Base-by-base conservation (phyloP, 805 yeast species). In the Candida xiaguanensis region DNA sequence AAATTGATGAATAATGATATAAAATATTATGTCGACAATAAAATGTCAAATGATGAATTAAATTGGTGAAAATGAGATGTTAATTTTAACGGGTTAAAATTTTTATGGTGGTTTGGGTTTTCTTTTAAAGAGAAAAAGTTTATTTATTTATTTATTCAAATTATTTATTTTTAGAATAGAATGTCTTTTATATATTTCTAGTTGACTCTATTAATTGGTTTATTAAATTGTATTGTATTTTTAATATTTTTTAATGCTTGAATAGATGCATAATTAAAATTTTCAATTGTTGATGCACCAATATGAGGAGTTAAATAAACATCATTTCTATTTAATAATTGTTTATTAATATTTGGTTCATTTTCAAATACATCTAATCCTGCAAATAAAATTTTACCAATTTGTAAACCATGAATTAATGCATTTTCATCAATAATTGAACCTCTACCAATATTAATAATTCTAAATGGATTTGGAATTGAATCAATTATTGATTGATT, bases 371-470 rank as follows among this genome's bases (percentile, higher is more conserved):
- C 95, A 51, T 85, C 95, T 23, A 83, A 55, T 0, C 91, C 93
- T 7, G 81, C 86, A 52, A 80, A 75, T 6, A 72, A 59, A 2
- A 85, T 68, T 38, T 78, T 73, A 0, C 86, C 87, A 6, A 69
- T 49, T 40, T 78, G 67, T 38, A 85, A 63, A 0, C 82, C 90
- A 4, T 62, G 68, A 8, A 83, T 65, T 34, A 85, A 58, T 2
- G 78, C 89, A n/a, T 73, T 67, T 49, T 81, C 88, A 48, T 84
- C 78, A 43, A 85, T 70, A 25, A 84, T 74, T 2, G 73, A 50
- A 1, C 95, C 95, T 43, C 95, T 67, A 2, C 95, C 95, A 30
- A 85, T 78, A 52, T 85, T 85, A 34, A 85, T 78, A 17, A 85
- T 63, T 38, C 85, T 67, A 5, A 81, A 70, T 1, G 85, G 82